These are phyloP conservation scores for Cetraspora pellucida DNA, from an alignment of 192 early-diverging fungal species.

Conservation along the genomic window DNA sequence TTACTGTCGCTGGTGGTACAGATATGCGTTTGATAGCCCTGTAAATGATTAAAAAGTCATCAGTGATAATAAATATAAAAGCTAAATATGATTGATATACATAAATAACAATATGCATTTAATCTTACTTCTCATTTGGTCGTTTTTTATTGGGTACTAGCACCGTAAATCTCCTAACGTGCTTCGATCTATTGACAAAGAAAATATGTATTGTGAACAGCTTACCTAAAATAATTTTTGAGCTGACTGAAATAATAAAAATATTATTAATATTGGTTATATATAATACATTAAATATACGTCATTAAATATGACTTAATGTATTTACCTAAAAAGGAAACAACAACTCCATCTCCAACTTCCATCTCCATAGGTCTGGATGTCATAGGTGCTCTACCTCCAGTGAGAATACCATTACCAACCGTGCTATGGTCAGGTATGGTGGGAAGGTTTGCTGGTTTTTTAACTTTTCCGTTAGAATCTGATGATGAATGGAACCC, in stretches of 20 bases:
- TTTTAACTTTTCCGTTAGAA: constrained; percentile 31
- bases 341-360: constrained; percentile 58
- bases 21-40: constrained; percentile 40
- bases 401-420: constrained; percentile 33
- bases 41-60: constrained; percentile 3
- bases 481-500: constrained; percentile 8
- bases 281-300: background rate
- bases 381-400: constrained; percentile 6
- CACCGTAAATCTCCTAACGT: constrained; percentile 55
- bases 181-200: constrained; percentile 61
- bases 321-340: constrained; percentile 55
- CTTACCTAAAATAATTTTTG: constrained; percentile 51
- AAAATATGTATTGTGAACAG: constrained; percentile 58
- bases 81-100: background rate
- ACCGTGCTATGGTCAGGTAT: constrained; percentile 39
- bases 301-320: background rate
- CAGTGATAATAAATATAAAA: background rate
- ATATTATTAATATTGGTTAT: background rate
- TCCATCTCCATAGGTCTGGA: constrained; percentile 48
- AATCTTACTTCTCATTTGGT: constrained; percentile 39
- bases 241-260: constrained; percentile 36
- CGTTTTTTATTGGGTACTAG: constrained; percentile 60
- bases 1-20: constrained; percentile 45
- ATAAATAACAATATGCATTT: background rate
- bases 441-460: constrained; percentile 28